Conservation (phyloP, 345 rosid species). For the Populus deltoides region DNA sequence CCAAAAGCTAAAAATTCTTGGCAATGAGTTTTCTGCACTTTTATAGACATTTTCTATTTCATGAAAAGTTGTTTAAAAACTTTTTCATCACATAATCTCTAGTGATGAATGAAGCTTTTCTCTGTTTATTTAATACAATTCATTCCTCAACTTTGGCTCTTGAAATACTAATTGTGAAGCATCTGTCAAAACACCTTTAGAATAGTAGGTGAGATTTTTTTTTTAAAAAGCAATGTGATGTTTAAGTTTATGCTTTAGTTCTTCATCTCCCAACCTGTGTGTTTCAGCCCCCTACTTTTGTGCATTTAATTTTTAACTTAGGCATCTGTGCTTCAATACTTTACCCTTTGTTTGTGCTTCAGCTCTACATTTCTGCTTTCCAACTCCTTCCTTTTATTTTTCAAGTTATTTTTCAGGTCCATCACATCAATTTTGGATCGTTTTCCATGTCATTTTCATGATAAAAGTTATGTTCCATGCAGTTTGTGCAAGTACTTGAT, state of each 20-base stretch:
- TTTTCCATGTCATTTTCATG: slow-evolving; percentile 4
- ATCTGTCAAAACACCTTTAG: not conserved
- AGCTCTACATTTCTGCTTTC: not conserved
- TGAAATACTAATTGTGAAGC: not conserved
- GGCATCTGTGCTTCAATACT: no score
- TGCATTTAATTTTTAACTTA: no score
- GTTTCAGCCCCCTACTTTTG: no score
- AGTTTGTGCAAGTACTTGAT: slow-evolving; percentile 76
- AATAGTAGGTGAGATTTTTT: not conserved
- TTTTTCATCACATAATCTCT: no score
- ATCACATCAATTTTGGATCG: not conserved
- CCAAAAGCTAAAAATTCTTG: no score
- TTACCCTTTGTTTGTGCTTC: not conserved
- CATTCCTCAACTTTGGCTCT: not conserved
- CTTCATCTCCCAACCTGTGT: no score
- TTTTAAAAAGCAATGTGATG: not conserved
- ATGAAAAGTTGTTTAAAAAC: no score
- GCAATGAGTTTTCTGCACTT: no score
- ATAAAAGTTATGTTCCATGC: slow-evolving; percentile 21
- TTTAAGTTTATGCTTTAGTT: no score
- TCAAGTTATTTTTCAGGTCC: not conserved
- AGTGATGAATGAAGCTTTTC: no score
- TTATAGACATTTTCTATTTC: no score
- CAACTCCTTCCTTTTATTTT: not conserved
- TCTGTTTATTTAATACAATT: no score